These are phyloP conservation scores for Phytophthora litchii DNA, from an alignment of 352 stramenopile species.

Conservation along the genomic window DNA sequence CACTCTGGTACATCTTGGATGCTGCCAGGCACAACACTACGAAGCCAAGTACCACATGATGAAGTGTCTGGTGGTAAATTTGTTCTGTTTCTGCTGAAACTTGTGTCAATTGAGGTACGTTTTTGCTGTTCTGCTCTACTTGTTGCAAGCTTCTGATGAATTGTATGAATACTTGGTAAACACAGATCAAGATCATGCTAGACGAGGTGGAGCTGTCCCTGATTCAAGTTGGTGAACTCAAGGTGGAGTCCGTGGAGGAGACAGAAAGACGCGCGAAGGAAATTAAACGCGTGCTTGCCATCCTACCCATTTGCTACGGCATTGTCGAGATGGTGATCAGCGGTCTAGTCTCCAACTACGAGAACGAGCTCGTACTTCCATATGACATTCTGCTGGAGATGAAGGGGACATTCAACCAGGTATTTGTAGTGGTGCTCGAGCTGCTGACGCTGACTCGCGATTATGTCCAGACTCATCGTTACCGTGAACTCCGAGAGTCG, in stretches of 20 bases:
- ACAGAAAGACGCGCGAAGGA: conserved; percentile 50
- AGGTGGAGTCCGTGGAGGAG: conserved; percentile 55
- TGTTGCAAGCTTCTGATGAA: conserved; percentile 1
- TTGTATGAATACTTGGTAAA: neutral
- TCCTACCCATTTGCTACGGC: conserved; percentile 81
- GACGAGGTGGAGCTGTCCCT: conserved; percentile 80
- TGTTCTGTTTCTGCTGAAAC: conserved; percentile 75
- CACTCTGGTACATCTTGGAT: conserved; percentile 69
- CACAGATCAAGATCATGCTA: conserved; percentile 84
- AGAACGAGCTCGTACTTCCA: conserved; percentile 54
- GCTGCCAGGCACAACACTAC: conserved; percentile 59
- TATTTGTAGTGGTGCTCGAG: conserved; percentile 76
- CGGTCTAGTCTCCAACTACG: conserved; percentile 58
- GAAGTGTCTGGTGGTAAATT: conserved; percentile 77
- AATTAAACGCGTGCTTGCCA: conserved; percentile 53
- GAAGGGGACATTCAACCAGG: conserved; percentile 70
- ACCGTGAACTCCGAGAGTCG: conserved; percentile 46
- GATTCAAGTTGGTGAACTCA: conserved; percentile 68
- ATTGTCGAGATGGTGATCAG: conserved; percentile 77
- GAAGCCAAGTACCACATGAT: conserved; percentile 46
- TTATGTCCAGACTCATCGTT: conserved; percentile 78
- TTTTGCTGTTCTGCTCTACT: neutral
- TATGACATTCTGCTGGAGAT: conserved; percentile 77
- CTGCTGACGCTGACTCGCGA: conserved; percentile 70
- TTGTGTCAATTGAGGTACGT: conserved; percentile 78